Conservation (phyloP, 495 filamentous ascomycete genomes). For the Penicillium egyptiacum region DNA sequence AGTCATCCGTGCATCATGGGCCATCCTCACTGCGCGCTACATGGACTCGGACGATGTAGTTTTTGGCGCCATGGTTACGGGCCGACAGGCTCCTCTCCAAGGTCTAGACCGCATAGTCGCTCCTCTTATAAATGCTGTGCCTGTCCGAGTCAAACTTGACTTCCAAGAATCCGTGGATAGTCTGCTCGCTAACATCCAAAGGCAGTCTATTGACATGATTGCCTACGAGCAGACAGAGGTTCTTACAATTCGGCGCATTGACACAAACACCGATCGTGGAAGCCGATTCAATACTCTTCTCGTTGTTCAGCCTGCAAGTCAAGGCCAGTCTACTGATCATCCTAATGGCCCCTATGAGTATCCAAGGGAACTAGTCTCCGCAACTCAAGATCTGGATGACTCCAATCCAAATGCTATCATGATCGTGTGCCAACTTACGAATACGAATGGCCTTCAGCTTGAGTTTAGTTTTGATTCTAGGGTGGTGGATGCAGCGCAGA, state of each 20-base stretch:
- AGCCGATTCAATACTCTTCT: conserved; percentile 1
- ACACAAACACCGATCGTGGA: not conserved
- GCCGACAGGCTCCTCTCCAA: conserved; percentile 1
- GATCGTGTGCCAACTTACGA: not conserved
- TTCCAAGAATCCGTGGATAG: not conserved
- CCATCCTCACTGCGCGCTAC: not conserved
- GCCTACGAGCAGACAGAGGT: not conserved
- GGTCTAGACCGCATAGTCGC: not conserved
- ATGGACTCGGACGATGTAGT: not conserved
- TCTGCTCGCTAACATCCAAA: not conserved
- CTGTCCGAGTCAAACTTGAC: not conserved
- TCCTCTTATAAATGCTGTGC: not conserved
- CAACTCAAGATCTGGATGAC: not conserved
- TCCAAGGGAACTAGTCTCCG: not conserved
- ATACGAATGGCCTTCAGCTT: not conserved
- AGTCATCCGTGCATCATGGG: not conserved
- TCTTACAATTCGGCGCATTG: not conserved
- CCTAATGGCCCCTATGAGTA: not conserved
- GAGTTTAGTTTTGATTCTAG: not conserved
- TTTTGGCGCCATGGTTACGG: not conserved
- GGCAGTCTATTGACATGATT: not conserved
- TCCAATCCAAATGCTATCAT: conserved; percentile 1
- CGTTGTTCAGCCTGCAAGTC: not conserved
- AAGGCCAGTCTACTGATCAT: not conserved
- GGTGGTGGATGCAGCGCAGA: not conserved